Evolutionary conservation across 805 yeast species (phyloP).

Genomic region (Monosporozyma servazzii): DNA sequence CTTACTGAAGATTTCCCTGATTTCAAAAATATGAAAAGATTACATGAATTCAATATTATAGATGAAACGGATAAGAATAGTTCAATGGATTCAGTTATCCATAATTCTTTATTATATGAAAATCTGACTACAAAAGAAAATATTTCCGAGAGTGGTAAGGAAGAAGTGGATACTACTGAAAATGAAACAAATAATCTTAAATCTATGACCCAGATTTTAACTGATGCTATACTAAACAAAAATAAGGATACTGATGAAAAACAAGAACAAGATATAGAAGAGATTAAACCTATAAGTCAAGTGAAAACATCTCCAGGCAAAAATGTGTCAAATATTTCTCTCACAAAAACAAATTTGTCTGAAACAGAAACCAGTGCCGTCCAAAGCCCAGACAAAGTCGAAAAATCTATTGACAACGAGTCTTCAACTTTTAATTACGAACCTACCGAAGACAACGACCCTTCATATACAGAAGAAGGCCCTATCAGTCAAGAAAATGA

Average conservation of each 20-base stretch:
- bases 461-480: background rate
- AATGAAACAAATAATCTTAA: background rate
- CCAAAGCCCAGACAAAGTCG: background rate
- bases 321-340: background rate
- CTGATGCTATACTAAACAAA: background rate
- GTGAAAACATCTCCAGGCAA: background rate
- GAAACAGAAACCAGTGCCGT: background rate
- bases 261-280: background rate
- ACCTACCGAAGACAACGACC: background rate
- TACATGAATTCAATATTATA: background rate
- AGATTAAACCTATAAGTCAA: background rate
- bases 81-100: slow-evolving; percentile 2
- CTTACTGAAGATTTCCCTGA: slow-evolving; percentile 1
- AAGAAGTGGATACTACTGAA: background rate
- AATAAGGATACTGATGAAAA: background rate
- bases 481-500: background rate
- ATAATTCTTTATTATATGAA: background rate
- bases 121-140: background rate
- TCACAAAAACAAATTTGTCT: background rate
- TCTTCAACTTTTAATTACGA: background rate
- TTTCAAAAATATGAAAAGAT: background rate
- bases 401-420: background rate
- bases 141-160: background rate
- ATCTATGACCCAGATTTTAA: background rate
- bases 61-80: background rate